A percentile compares a stretch with the other conserved stretches of the same genome.
Evolutionary conservation across 208 protist species (phyloP).

Genomic region (Acanthamoeba lenticulata): DNA sequence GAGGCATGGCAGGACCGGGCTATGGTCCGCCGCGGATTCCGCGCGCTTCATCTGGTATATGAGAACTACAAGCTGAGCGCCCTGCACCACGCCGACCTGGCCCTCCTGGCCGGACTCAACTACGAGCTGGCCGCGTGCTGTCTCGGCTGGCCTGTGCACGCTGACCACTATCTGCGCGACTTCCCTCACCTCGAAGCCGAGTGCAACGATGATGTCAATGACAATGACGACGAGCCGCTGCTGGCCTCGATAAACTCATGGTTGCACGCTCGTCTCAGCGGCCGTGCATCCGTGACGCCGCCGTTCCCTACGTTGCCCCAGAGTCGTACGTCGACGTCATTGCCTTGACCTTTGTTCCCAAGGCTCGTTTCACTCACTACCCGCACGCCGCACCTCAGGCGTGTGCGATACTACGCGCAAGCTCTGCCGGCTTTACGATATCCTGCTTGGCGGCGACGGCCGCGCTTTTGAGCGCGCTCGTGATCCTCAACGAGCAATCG

Average conservation of each 20-base stretch:
- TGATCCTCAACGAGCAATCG: not conserved
- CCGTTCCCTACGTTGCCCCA: not conserved
- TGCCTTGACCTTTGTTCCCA: not conserved
- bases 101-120: not conserved
- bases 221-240: not conserved
- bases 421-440: constrained; percentile 14
- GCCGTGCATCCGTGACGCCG: no score
- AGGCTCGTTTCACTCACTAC: not conserved
- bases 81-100: not conserved
- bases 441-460: constrained; percentile 29
- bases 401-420: not conserved
- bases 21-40: not conserved
- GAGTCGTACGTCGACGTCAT: not conserved
- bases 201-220: no score
- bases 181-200: not conserved
- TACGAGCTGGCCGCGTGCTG: not conserved
- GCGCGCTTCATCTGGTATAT: constrained; percentile 38
- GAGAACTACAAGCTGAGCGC: constrained; percentile 41
- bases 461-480: not conserved
- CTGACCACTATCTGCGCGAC: constrained; percentile 50
- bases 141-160: not conserved
- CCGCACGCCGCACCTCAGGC: not conserved
- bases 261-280: not conserved
- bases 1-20: not conserved
- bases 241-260: not conserved